Evolutionary conservation across 495 filamentous ascomycete genomes (phyloP).

Genomic region (Chaetomium cochliodes): DNA sequence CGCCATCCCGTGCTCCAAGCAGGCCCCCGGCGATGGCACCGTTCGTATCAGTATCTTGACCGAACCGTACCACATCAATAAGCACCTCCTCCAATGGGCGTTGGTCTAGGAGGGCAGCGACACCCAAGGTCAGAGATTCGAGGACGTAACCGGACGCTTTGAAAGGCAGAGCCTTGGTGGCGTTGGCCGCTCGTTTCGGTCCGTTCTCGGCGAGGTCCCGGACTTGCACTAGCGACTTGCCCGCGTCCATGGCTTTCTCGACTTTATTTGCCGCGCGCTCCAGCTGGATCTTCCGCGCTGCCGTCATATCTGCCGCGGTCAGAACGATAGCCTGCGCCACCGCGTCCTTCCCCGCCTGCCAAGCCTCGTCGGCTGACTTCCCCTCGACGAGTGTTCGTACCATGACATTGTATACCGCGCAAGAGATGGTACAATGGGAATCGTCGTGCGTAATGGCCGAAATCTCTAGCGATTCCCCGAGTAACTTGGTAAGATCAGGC

Average conservation of each 20-base stretch:
- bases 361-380: slow-evolving; percentile 21
- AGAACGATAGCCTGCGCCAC: neutral
- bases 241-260: slow-evolving; percentile 19
- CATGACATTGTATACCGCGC: slow-evolving; percentile 31
- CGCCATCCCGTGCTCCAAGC: slow-evolving; percentile 35
- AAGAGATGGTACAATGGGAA: slow-evolving; percentile 23
- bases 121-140: slow-evolving; percentile 32
- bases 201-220: slow-evolving; percentile 32
- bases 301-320: neutral
- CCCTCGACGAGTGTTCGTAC: slow-evolving; percentile 28
- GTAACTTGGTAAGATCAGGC: slow-evolving; percentile 4
- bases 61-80: slow-evolving; percentile 36
- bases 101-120: slow-evolving; percentile 35
- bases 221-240: slow-evolving; percentile 19
- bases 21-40: slow-evolving; percentile 38
- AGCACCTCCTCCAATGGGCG: slow-evolving; percentile 34
- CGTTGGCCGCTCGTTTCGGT: slow-evolving; percentile 24
- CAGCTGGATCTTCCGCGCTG: slow-evolving; percentile 6
- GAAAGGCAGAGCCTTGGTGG: slow-evolving; percentile 22
- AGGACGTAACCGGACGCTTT: slow-evolving; percentile 31
- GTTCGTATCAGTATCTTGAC: slow-evolving; percentile 37
- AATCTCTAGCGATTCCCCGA: slow-evolving; percentile 23
- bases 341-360: slow-evolving; percentile 19
- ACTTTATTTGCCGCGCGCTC: slow-evolving; percentile 21
- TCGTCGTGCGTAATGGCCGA: slow-evolving; percentile 32